Evolutionary conservation across 2,329 filamentous ascomycete species (phyloP).

Genomic region (Fusarium foetens): DNA sequence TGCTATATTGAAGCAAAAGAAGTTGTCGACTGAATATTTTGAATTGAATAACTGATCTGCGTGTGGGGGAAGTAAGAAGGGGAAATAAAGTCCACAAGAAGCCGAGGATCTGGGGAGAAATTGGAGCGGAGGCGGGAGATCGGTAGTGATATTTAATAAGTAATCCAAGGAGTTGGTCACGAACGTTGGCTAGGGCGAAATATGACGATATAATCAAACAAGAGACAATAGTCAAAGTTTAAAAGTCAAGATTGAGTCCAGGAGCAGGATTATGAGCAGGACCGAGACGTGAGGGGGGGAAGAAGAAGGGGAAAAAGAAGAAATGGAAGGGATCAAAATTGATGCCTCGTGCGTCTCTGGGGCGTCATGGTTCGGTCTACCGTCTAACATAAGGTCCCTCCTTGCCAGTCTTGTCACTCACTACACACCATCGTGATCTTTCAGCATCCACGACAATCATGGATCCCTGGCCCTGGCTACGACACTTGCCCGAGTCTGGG

Average conservation of each 20-base stretch:
- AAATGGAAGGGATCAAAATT: conserved; percentile 35
- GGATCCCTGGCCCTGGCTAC: conserved; percentile 39
- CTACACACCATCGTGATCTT: conserved; percentile 46
- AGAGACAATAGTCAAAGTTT: conserved; percentile 2
- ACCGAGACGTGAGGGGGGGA: neutral
- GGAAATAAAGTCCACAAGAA: conserved; percentile 21
- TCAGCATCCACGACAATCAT: conserved; percentile 37
- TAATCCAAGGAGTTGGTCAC: neutral
- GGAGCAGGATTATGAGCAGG: neutral
- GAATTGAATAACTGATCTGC: conserved; percentile 27
- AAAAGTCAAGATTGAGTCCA: conserved; percentile 6
- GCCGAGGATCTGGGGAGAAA: conserved; percentile 36
- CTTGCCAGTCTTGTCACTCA: conserved; percentile 22
- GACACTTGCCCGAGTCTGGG: conserved; percentile 36
- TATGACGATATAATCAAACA: conserved; percentile 18
- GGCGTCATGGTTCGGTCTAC: conserved; percentile 46
- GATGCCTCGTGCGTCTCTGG: conserved; percentile 39
- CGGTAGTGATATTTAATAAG: conserved; percentile 21
- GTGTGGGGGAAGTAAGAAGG: conserved; percentile 30
- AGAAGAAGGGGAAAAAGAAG: conserved; percentile 34
- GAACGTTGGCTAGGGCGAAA: neutral
- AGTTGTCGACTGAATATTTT: conserved; percentile 12
- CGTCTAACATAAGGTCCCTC: conserved; percentile 34
- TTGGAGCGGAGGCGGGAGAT: conserved; percentile 22
- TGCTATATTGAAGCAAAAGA: conserved; percentile 2